These are phyloP conservation scores for Metarhizium sp. DNA, from an alignment of 2,329 filamentous ascomycete genomes.

Conservation along the genomic window DNA sequence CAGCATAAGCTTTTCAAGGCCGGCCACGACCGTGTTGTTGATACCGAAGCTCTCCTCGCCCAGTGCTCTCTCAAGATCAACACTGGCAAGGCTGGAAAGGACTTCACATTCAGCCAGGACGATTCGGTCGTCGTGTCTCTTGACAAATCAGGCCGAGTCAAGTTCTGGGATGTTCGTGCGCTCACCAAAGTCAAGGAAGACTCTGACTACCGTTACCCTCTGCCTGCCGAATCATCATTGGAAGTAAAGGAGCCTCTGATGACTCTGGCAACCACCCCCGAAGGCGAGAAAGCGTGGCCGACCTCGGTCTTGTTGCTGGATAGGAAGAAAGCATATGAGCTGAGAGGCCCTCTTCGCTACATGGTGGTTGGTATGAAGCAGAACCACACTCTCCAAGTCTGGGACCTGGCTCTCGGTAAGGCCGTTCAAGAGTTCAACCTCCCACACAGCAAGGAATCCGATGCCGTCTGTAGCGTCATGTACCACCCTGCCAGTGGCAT, in stretches of 20 bases:
- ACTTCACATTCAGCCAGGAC: slow-evolving; percentile 96
- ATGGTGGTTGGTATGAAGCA: slow-evolving; percentile 98
- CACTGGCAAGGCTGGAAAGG: slow-evolving; percentile 95
- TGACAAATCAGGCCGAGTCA: slow-evolving; percentile 91
- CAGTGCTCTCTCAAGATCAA: slow-evolving; percentile 89
- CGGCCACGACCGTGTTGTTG: slow-evolving; percentile 59
- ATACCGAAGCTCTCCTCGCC: slow-evolving; percentile 78
- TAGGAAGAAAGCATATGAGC: slow-evolving; percentile 88
- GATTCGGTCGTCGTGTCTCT: slow-evolving; percentile 90
- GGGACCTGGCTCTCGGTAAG: slow-evolving; percentile 92
- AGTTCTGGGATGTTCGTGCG: slow-evolving; percentile 94
- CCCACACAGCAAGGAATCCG: slow-evolving; percentile 89
- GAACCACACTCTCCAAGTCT: slow-evolving; percentile 95
- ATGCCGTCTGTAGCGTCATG: slow-evolving; percentile 94
- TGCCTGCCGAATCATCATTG: slow-evolving; percentile 48
- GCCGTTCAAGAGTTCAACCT: slow-evolving; percentile 96
- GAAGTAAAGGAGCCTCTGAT: slow-evolving; percentile 81
- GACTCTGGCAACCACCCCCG: slow-evolving; percentile 76
- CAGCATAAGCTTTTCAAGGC: slow-evolving; percentile 55
- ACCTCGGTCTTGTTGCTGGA: slow-evolving; percentile 94
- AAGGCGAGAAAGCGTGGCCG: slow-evolving; percentile 90
- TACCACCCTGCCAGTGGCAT: slow-evolving; percentile 91
- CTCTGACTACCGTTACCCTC: slow-evolving; percentile 39
- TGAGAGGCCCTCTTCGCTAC: slow-evolving; percentile 83
- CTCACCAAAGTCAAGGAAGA: slow-evolving; percentile 49